These are phyloP conservation scores for Gracilaria gracilis DNA, from an alignment of 23 red algal species.

Conservation along the genomic window DNA sequence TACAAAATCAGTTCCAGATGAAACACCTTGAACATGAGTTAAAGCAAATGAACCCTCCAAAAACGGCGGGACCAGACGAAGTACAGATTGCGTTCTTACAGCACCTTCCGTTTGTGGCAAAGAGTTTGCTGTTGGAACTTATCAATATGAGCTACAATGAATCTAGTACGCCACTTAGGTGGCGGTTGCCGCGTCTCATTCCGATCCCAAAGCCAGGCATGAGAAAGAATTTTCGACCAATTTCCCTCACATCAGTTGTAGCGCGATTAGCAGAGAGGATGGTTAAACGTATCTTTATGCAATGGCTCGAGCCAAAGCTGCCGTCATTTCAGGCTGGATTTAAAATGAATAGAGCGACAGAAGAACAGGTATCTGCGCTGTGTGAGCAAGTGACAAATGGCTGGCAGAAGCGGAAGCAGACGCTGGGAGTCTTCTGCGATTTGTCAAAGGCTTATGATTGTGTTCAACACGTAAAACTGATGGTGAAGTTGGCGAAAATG, in stretches of 20 bases:
- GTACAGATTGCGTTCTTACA: neutral
- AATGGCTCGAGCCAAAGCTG: neutral
- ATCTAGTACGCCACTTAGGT: neutral
- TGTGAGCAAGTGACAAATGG: neutral
- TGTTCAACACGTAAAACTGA: no score
- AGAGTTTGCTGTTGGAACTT: neutral
- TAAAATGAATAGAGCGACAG: neutral
- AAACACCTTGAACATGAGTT: neutral
- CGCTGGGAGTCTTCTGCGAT: neutral
- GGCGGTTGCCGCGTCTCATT: neutral
- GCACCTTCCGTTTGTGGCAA: neutral
- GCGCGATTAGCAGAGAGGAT: neutral
- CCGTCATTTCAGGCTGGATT: neutral
- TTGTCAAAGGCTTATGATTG: conserved; percentile 9
- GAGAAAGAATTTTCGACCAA: conserved; percentile 4
- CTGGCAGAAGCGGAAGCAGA: neutral
- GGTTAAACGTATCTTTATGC: neutral
- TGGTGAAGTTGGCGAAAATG: no score
- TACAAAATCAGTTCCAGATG: neutral
- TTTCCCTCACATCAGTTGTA: neutral
- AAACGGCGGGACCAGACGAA: neutral
- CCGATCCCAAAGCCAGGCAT: neutral
- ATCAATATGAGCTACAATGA: neutral
- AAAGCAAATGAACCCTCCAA: neutral
- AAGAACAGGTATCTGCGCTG: neutral